Percentiles rank a stretch among this genome's conserved stretches.
phyloP scores from a whole-genome alignment of 192 early-diverging fungal genomes.

The Podila verticillata region DNA sequence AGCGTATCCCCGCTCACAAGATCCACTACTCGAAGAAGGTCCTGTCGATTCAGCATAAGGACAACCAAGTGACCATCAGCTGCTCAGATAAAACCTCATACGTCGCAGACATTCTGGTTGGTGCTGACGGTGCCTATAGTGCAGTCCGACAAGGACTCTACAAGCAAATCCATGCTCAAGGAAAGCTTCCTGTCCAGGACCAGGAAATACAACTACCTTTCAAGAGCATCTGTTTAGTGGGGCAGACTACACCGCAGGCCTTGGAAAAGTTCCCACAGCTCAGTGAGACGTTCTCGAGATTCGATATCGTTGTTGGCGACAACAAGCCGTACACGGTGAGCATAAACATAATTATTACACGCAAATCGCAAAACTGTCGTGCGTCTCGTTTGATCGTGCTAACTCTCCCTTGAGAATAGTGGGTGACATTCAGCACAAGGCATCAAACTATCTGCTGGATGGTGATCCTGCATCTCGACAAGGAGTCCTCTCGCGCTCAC shows the following conservation, averaged over 20 bases:
- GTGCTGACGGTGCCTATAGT: constrained; percentile 47
- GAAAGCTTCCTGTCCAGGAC: not conserved
- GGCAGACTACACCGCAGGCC: not conserved
- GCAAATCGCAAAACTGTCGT: not conserved
- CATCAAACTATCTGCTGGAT: constrained; percentile 2
- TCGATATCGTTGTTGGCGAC: not conserved
- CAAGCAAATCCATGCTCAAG: constrained; percentile 1
- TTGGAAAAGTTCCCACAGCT: not conserved
- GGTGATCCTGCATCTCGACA: constrained; percentile 3
- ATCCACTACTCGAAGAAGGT: constrained; percentile 33
- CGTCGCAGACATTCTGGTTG: constrained; percentile 44
- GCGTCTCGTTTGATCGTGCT: not conserved
- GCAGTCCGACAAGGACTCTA: constrained; percentile 30
- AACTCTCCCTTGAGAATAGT: not conserved
- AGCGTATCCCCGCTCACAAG: constrained; percentile 20
- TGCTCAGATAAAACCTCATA: constrained; percentile 30
- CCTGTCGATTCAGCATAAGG: constrained; percentile 9
- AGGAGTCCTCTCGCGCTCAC: not conserved
- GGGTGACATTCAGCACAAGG: constrained; percentile 1
- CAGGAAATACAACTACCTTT: not conserved
- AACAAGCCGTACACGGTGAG: constrained; percentile 1
- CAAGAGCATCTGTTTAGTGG: constrained; percentile 2
- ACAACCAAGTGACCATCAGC: constrained; percentile 14
- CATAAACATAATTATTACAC: no score
- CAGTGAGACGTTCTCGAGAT: not conserved